These are phyloP conservation scores for Leishmania tropica DNA, from an alignment of 208 protist genomes.

Conservation along the genomic window DNA sequence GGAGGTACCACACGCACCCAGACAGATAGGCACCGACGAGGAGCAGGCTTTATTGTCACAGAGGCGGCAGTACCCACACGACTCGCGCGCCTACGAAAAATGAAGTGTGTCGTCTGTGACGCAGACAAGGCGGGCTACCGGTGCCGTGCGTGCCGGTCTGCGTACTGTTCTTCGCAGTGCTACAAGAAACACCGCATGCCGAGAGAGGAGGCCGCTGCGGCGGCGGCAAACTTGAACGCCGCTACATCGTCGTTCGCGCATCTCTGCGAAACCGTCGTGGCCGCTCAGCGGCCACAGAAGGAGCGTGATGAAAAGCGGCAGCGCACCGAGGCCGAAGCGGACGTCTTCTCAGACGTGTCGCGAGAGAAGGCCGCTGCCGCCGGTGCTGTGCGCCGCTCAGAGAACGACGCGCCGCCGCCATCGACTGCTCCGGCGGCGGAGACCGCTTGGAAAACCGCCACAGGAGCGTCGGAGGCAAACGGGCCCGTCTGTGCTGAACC, in stretches of 20 bases:
- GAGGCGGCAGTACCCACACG: not conserved
- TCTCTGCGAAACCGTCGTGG: conserved; percentile 25
- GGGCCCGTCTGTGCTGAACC: not conserved
- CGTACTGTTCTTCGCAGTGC: conserved; percentile 71
- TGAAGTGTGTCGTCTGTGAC: conserved; percentile 66
- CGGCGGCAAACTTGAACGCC: not conserved
- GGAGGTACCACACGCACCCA: not conserved
- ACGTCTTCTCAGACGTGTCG: conserved; percentile 31
- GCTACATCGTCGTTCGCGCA: not conserved
- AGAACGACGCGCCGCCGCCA: not conserved
- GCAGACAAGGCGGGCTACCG: conserved; percentile 42
- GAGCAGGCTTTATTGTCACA: not conserved
- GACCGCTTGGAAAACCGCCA: not conserved
- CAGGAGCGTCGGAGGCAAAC: not conserved
- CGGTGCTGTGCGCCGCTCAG: not conserved
- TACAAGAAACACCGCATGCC: conserved; percentile 52
- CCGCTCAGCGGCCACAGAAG: conserved; percentile 9
- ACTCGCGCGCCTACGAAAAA: not conserved
- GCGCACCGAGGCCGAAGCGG: conserved; percentile 25
- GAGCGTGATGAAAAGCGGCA: conserved; percentile 19
- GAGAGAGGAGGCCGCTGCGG: conserved; percentile 11
- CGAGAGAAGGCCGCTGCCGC: conserved; percentile 19
- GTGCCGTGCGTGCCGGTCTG: conserved; percentile 55
- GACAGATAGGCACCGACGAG: not conserved
- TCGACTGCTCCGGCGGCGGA: not conserved